These are phyloP conservation scores for Diaporthe nobilis DNA, from an alignment of 2,329 filamentous ascomycete species.

Conservation along the genomic window DNA sequence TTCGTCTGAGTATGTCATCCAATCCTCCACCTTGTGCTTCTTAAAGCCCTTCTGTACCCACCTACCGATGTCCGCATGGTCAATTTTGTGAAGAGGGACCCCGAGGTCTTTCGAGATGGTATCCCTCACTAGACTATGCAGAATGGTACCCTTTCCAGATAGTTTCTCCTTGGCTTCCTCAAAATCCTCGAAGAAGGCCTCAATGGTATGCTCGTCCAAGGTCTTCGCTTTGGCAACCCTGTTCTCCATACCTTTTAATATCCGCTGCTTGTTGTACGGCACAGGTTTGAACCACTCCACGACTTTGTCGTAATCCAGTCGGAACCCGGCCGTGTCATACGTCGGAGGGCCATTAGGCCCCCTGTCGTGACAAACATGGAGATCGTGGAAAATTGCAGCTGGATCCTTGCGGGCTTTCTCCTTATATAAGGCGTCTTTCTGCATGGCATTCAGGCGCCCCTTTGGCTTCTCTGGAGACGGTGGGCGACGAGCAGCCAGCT, in stretches of 20 bases:
- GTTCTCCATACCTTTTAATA: constrained; percentile 9
- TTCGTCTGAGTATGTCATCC: constrained; percentile 41
- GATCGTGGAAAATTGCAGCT: not conserved
- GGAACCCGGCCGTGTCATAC: constrained; percentile 1
- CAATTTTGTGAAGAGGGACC: constrained; percentile 46
- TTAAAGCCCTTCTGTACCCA: constrained; percentile 45
- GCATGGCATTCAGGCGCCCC: constrained; percentile 42
- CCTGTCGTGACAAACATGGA: not conserved
- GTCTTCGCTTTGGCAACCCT: not conserved
- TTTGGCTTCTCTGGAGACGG: constrained; percentile 38
- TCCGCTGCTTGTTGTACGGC: not conserved
- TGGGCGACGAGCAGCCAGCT: constrained; percentile 41
- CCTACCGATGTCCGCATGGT: constrained; percentile 38
- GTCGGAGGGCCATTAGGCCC: constrained; percentile 13
- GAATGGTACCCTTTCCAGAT: no score
- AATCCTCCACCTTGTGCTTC: constrained; percentile 44
- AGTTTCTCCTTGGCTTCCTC: not conserved
- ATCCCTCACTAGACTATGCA: constrained; percentile 38
- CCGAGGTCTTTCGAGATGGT: constrained; percentile 47
- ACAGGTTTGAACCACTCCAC: constrained; percentile 2
- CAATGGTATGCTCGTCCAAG: not conserved
- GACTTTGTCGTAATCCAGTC: constrained; percentile 25
- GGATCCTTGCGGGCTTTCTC: constrained; percentile 1
- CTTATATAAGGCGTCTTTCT: constrained; percentile 10
- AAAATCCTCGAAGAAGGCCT: constrained; percentile 28